phyloP scores from a whole-genome alignment of 495 filamentous ascomycete species.

The Daldinia decipiens region DNA sequence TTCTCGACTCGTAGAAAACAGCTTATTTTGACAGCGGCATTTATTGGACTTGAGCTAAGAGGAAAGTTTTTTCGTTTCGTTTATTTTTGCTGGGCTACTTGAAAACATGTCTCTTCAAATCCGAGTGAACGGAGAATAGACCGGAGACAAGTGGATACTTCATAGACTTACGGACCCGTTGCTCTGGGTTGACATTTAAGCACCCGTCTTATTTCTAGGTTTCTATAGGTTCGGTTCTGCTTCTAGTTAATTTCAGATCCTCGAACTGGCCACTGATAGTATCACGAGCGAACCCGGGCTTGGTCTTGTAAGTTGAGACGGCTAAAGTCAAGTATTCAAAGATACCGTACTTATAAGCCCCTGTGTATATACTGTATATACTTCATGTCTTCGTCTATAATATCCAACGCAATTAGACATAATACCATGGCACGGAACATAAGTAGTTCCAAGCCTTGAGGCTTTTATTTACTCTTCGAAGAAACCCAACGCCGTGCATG shows the following conservation, averaged over 20 bases:
- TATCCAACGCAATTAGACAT: conserved; percentile 1
- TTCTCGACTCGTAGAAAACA: neutral
- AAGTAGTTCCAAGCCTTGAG: conserved; percentile 1
- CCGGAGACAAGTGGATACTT: neutral
- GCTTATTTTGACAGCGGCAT: neutral
- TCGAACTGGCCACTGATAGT: neutral
- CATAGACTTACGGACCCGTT: neutral
- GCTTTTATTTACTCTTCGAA: conserved; percentile 23
- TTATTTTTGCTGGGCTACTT: neutral
- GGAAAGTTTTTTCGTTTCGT: neutral
- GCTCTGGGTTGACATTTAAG: neutral
- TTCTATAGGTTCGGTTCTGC: neutral
- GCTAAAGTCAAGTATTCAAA: neutral
- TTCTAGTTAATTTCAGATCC: neutral
- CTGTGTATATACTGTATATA: conserved; percentile 1
- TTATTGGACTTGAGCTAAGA: neutral
- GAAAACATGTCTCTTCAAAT: neutral
- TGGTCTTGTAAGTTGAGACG: neutral
- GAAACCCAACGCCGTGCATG: conserved; percentile 38
- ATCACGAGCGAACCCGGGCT: neutral
- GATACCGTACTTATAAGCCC: neutral
- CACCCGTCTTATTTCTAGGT: neutral
- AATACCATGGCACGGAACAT: conserved; percentile 14
- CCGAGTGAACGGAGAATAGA: neutral
- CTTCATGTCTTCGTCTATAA: neutral